A percentile compares a stretch with the other conserved stretches of the same genome.
Conservation (phyloP, 2,329 filamentous ascomycete species). For the Cylindrodendrum hubeiense region DNA sequence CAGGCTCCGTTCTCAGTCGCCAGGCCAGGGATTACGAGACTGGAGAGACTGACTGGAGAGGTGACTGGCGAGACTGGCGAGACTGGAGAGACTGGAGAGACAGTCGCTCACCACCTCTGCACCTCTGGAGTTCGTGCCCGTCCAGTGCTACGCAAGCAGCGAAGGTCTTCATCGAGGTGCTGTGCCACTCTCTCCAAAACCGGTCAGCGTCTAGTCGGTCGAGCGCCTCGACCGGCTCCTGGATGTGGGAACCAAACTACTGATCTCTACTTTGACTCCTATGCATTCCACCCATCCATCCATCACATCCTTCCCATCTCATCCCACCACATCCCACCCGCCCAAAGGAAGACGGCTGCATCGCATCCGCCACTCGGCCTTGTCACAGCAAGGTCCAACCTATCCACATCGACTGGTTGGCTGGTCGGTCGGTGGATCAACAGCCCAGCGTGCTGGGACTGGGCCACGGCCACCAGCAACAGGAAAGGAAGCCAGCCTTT, state of each 20-base stretch:
- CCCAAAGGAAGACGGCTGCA: conserved; percentile 19
- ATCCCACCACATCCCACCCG: conserved; percentile 12
- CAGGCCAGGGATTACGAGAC: conserved; percentile 11
- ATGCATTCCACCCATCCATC: conserved; percentile 1
- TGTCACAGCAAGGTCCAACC: conserved; percentile 10
- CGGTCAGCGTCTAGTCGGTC: conserved; percentile 20
- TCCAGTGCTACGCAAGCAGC: conserved; percentile 26
- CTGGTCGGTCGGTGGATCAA: conserved; percentile 10
- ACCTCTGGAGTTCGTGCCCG: conserved; percentile 3
- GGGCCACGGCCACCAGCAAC: not conserved
- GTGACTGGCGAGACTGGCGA: too few species aligned
- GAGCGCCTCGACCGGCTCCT: conserved; percentile 1
- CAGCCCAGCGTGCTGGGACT: conserved; percentile 20
- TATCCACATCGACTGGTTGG: conserved; percentile 14
- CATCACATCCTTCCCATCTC: not conserved
- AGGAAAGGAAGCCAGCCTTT: not conserved
- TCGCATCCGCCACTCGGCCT: conserved; percentile 16
- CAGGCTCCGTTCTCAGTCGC: conserved; percentile 17
- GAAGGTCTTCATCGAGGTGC: conserved; percentile 11
- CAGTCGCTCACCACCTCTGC: too few species aligned
- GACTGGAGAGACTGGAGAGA: too few species aligned
- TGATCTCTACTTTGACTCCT: conserved; percentile 1
- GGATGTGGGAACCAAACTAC: conserved; percentile 15
- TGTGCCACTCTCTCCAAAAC: conserved; percentile 25
- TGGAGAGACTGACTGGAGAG: not conserved